A percentile compares a stretch with the other conserved stretches of the same genome.
Evolutionary conservation across 371 early-diverging fungal genomes (phyloP).

Genomic region (Chytridium lagenaria): DNA sequence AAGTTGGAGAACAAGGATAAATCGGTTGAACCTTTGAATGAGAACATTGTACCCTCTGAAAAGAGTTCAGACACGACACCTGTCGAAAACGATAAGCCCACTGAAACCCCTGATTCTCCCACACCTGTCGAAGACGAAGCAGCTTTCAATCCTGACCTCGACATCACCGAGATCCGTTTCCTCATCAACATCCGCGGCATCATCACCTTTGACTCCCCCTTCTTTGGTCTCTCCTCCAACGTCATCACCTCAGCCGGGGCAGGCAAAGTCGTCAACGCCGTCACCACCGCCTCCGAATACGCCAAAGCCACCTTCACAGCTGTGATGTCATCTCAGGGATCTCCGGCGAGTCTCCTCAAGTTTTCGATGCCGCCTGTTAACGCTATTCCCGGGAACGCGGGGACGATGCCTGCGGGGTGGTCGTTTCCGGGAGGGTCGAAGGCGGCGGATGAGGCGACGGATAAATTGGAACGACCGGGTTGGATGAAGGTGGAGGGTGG

Average conservation of each 20-base stretch:
- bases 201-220: constrained; percentile 54
- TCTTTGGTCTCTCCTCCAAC: constrained; percentile 46
- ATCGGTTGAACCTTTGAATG: not conserved
- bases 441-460: not conserved
- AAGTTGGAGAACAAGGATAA: not conserved
- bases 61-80: not conserved
- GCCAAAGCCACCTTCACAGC: not conserved
- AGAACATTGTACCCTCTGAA: not conserved
- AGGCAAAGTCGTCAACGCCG: constrained; percentile 31
- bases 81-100: not conserved
- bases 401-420: constrained; percentile 13
- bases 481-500: constrained; percentile 22
- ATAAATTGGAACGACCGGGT: not conserved
- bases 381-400: not conserved
- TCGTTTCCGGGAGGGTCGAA: constrained; percentile 11
- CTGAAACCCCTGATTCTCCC: not conserved
- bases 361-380: not conserved
- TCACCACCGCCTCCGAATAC: constrained; percentile 22
- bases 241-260: constrained; percentile 43
- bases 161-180: constrained; percentile 31
- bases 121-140: not conserved
- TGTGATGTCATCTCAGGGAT: not conserved
- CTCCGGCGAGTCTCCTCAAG: not conserved
- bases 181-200: constrained; percentile 50
- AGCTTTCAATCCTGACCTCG: not conserved